A percentile compares a stretch with the other conserved stretches of the same genome.
Evolutionary conservation across 352 stramenopile species (phyloP).

Genomic region (Globisporangium viniferum): DNA sequence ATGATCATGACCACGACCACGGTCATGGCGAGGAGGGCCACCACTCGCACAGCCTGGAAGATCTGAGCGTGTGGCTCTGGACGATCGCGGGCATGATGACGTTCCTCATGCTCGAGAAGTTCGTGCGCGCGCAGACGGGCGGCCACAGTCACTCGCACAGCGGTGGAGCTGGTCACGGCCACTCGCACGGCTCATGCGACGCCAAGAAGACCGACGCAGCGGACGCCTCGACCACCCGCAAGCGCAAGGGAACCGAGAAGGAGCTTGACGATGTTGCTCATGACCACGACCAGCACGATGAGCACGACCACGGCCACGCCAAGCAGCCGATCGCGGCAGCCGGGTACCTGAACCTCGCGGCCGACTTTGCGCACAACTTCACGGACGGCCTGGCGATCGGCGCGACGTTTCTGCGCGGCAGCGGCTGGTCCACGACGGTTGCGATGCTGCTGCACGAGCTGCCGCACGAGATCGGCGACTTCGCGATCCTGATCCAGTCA

Average conservation of each 20-base stretch:
- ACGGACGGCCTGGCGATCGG: slow-evolving; percentile 93
- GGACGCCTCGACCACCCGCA: slow-evolving; percentile 17
- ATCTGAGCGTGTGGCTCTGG: slow-evolving; percentile 75
- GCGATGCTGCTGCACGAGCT: slow-evolving; percentile 90
- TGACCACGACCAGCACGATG: slow-evolving; percentile 16
- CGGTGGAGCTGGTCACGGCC: slow-evolving; percentile 26
- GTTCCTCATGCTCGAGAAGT: slow-evolving; percentile 83
- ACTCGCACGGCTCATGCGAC: slow-evolving; percentile 30
- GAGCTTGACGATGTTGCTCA: slow-evolving; percentile 19
- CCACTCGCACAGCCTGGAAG: slow-evolving; percentile 58
- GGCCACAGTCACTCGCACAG: slow-evolving; percentile 23
- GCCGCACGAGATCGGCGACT: slow-evolving; percentile 92
- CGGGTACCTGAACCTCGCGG: slow-evolving; percentile 89
- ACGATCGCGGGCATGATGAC: slow-evolving; percentile 67
- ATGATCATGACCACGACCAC: slow-evolving; percentile 46
- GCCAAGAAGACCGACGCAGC: slow-evolving; percentile 25
- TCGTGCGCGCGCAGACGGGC: slow-evolving; percentile 64
- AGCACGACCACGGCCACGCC: slow-evolving; percentile 11
- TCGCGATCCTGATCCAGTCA: slow-evolving; percentile 89
- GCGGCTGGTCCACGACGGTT: slow-evolving; percentile 80
- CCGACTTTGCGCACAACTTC: slow-evolving; percentile 93
- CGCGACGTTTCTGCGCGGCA: slow-evolving; percentile 81
- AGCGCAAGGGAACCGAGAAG: slow-evolving; percentile 30
- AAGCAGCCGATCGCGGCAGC: slow-evolving; percentile 64
- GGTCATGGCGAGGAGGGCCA: slow-evolving; percentile 32